Percentiles rank a stretch among this genome's conserved stretches.
Conservation (phyloP, 768 basidiomycete genomes). For the Tricholomella constricta region DNA sequence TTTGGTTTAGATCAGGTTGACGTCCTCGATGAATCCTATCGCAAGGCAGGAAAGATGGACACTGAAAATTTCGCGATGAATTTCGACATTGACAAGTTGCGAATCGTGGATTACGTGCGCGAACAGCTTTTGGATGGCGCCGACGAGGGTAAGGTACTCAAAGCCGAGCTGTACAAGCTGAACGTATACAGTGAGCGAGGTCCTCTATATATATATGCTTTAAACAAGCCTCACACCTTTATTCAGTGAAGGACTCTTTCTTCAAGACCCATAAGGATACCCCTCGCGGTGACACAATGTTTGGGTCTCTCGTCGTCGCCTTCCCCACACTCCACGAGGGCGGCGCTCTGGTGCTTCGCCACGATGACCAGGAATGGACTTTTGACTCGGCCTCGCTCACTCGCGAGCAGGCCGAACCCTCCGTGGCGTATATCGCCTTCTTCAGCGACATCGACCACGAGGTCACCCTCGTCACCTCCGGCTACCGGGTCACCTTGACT, state of each 20-base stretch:
- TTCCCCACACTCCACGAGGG: conserved; percentile 49
- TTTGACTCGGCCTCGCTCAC: conserved; percentile 29
- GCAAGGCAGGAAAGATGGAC: conserved; percentile 51
- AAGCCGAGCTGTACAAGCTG: conserved; percentile 36
- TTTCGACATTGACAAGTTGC: conserved; percentile 22
- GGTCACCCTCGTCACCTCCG: conserved; percentile 34
- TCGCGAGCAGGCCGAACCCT: conserved; percentile 18
- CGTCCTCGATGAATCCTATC: conserved; percentile 45
- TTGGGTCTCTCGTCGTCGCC: conserved; percentile 55
- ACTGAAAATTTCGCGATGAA: conserved; percentile 31
- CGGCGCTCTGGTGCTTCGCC: conserved; percentile 41
- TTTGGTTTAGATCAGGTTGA: conserved; percentile 40
- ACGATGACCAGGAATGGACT: conserved; percentile 32
- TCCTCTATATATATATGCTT: no score
- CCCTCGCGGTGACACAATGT: conserved; percentile 43
- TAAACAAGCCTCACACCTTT: not conserved
- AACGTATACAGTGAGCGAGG: conserved; percentile 38
- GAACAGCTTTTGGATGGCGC: conserved; percentile 16
- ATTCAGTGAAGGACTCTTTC: conserved; percentile 41
- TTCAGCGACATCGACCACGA: conserved; percentile 45
- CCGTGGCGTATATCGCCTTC: conserved; percentile 35
- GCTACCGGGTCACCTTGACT: conserved; percentile 42
- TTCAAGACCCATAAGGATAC: conserved; percentile 56
- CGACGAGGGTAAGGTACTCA: conserved; percentile 18
- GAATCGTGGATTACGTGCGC: conserved; percentile 3